Evolutionary conservation across 1,284 basidiomycete species (phyloP), one percentile per base, ranked within the genome.

Genomic region (Agaricales sp.): DNA sequence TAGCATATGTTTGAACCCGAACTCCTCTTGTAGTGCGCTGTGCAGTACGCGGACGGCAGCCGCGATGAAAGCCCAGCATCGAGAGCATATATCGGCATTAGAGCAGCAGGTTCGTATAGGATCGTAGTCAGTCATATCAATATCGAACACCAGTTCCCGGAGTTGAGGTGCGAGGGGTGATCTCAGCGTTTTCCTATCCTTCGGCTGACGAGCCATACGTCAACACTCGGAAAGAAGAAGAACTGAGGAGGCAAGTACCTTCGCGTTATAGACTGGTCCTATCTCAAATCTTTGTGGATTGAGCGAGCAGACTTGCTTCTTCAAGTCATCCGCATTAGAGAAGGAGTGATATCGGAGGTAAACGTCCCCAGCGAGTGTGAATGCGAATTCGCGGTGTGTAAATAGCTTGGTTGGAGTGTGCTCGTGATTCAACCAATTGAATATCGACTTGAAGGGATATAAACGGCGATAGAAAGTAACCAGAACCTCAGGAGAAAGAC

Each of bases 91-190:
- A 52, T 78, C 84, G 50, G 94, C 92, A 50, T 84, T 90, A 2
- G 82, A 82, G 67, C 96, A 99, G 67, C 96, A 99, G 0, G 92
- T 97, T 47, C 96, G 84, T 59, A 99, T 82, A 51, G 86, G 76
- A 65, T 99, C 96, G 68, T 99, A 99, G 68, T 99, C 95, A 14
- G 95, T 96, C 94, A 99, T 97, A 67, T 99, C 95, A 63, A 99
- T 97, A 81, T 99, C 96, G 61, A 99, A 97, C 1, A 99, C 96
- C 24, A 99, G 82, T 65, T 99, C 95, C 54, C 96, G 87, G 52
- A 82, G 78, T 21, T 82, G 67, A 0, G 95, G 92, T 46, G 77
- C 75, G 59, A 98, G 86, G 2, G 80, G 79, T 4, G 80, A 74
- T 2, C 85, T 80, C 35, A 94, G 71, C 0, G 88, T 88, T 63